Evolutionary conservation across 1,284 basidiomycete genomes (phyloP).

Genomic region (Amylostereum areolatum): DNA sequence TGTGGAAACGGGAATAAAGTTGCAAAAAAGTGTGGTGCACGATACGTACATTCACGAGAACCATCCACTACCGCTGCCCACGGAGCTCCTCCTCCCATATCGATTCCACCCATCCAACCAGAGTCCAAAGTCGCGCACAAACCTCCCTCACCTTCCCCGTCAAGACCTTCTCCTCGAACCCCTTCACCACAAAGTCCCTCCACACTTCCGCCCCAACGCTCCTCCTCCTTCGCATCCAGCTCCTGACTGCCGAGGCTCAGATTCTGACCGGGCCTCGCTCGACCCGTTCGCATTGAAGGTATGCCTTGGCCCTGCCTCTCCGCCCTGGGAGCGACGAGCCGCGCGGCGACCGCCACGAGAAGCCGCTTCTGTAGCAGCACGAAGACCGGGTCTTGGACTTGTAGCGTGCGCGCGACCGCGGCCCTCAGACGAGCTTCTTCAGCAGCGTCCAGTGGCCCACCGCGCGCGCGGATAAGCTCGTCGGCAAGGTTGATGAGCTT

Average conservation of each 20-base stretch:
- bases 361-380: slow-evolving; percentile 53
- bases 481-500: slow-evolving; percentile 65
- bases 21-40: no score
- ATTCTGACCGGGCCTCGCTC: slow-evolving; percentile 8
- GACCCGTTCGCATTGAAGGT: slow-evolving; percentile 27
- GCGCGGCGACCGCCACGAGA: slow-evolving; percentile 35
- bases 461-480: slow-evolving; percentile 49
- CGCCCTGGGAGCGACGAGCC: slow-evolving; percentile 19
- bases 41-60: no score
- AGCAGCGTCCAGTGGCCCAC: slow-evolving; percentile 23
- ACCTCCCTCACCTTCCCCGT: slow-evolving; percentile 23
- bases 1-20: background rate
- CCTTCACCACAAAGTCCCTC: slow-evolving; percentile 29
- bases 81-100: slow-evolving; percentile 28
- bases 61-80: background rate
- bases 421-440: slow-evolving; percentile 46
- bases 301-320: slow-evolving; percentile 1
- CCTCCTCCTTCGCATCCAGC: slow-evolving; percentile 19
- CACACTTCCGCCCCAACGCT: slow-evolving; percentile 10
- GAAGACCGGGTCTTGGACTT: slow-evolving; percentile 59
- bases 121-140: slow-evolving; percentile 23
- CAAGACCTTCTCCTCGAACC: slow-evolving; percentile 41
- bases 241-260: slow-evolving; percentile 19
- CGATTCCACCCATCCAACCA: slow-evolving; percentile 34
- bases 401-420: slow-evolving; percentile 56